Conservation (phyloP, 441 rosid genomes). For the Pelargonium australe region DNA sequence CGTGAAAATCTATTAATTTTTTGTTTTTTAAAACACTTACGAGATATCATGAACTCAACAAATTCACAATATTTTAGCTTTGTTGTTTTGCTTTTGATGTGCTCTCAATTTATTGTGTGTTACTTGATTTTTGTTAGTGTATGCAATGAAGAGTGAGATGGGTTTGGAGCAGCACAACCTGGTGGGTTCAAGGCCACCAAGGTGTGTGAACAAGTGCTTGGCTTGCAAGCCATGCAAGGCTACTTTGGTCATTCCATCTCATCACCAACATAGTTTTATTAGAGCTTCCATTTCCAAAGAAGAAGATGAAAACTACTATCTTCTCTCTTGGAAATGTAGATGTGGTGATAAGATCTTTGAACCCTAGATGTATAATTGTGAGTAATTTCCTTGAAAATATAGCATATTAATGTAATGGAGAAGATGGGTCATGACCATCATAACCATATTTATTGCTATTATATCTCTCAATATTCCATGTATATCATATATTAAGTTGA, state of each 20-base stretch:
- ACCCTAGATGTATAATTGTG: conserved; percentile 28
- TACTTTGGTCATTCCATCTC: conserved; percentile 37
- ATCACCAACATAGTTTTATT: conserved; percentile 15
- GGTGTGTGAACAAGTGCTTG: conserved; percentile 57
- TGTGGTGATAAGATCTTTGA: conserved; percentile 56
- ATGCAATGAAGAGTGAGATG: conserved; percentile 13
- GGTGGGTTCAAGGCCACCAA: conserved; percentile 74
- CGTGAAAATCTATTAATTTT: no score
- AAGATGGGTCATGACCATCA: background rate
- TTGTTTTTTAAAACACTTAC: no score
- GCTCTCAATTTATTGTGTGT: background rate
- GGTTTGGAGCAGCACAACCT: conserved; percentile 28
- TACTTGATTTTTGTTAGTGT: background rate
- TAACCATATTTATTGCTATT: no score
- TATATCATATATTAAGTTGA: no score
- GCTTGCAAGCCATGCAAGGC: conserved; percentile 70
- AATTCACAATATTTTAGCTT: no score
- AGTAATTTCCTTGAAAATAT: background rate
- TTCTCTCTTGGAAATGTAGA: conserved; percentile 68
- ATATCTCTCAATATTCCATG: no score
- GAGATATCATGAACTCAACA: no score
- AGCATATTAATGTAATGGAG: background rate
- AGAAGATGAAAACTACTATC: conserved; percentile 46
- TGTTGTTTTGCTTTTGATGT: background rate
- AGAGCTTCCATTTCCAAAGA: background rate